Evolutionary conservation across 768 basidiomycete genomes (phyloP).

Genomic region (Leccinellum albellum): DNA sequence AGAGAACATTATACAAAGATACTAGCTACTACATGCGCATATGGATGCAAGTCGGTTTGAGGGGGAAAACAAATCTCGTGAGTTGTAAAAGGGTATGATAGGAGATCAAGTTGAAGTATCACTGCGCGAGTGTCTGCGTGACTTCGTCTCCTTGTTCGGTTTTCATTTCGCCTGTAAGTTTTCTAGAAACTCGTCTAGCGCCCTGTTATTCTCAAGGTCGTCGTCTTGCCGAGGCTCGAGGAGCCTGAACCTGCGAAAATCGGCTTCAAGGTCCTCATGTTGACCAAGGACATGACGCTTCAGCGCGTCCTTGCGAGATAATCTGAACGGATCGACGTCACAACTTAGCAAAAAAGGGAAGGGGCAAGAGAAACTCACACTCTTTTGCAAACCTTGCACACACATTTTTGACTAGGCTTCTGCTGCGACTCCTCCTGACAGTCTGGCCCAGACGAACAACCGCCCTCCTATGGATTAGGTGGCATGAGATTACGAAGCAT

Average conservation of each 20-base stretch:
- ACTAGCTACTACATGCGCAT: neutral
- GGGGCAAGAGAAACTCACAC: neutral
- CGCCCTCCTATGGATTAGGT: neutral
- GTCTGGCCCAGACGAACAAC: neutral
- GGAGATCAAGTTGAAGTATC: neutral
- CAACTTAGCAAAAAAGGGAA: neutral
- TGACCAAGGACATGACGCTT: constrained; percentile 2
- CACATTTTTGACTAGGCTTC: neutral
- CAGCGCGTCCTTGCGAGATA: constrained; percentile 5
- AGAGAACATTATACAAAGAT: no score
- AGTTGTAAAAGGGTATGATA: neutral
- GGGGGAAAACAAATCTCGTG: neutral
- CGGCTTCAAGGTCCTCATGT: no score
- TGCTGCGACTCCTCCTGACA: neutral
- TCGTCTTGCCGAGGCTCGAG: neutral
- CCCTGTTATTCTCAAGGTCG: neutral
- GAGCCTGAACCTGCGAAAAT: no score
- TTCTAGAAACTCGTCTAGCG: neutral
- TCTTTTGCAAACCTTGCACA: rapidly evolving
- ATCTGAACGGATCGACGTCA: neutral
- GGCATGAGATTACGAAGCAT: neutral
- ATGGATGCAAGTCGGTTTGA: neutral
- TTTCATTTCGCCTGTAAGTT: neutral
- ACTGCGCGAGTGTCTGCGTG: no score
- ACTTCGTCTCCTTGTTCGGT: no score